These are phyloP conservation scores for Garcia nutans DNA, from an alignment of 345 rosid species.

Conservation along the genomic window DNA sequence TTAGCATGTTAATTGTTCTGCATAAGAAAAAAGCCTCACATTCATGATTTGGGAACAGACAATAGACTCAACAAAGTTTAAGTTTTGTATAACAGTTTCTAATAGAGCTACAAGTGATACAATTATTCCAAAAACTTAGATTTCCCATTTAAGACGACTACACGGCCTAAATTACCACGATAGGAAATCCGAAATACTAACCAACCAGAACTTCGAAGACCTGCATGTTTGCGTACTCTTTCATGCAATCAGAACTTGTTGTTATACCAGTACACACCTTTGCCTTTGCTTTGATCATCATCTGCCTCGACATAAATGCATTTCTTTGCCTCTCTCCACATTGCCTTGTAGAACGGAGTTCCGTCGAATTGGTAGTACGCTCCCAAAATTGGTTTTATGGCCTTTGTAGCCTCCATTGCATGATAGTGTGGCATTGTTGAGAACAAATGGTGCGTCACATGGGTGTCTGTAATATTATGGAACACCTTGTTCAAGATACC, in stretches of 20 bases:
- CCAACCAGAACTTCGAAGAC: background rate
- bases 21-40: too few relatives aligned
- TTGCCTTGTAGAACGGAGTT: slow-evolving; percentile 25
- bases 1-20: too few relatives aligned
- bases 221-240: background rate
- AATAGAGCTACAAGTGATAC: too few relatives aligned
- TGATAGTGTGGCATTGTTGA: slow-evolving; percentile 35
- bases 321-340: slow-evolving; percentile 38
- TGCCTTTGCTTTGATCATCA: background rate
- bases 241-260: slow-evolving; percentile 16
- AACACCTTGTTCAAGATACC: slow-evolving; percentile 36
- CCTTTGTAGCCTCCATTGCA: slow-evolving; percentile 36
- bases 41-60: too few relatives aligned
- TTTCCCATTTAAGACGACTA: background rate
- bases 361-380: slow-evolving; percentile 31
- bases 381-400: slow-evolving; percentile 29
- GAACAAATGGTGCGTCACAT: slow-evolving; percentile 38
- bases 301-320: slow-evolving; percentile 32
- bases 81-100: too few relatives aligned
- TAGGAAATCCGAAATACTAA: background rate
- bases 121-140: background rate
- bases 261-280: slow-evolving; percentile 35
- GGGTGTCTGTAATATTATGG: slow-evolving; percentile 39
- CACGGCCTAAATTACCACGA: background rate
- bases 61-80: too few relatives aligned